Percentiles rank a stretch among this genome's conserved stretches.
Evolutionary conservation across 2,329 filamentous ascomycete genomes (phyloP).

Genomic region (Fusarium sp.): DNA sequence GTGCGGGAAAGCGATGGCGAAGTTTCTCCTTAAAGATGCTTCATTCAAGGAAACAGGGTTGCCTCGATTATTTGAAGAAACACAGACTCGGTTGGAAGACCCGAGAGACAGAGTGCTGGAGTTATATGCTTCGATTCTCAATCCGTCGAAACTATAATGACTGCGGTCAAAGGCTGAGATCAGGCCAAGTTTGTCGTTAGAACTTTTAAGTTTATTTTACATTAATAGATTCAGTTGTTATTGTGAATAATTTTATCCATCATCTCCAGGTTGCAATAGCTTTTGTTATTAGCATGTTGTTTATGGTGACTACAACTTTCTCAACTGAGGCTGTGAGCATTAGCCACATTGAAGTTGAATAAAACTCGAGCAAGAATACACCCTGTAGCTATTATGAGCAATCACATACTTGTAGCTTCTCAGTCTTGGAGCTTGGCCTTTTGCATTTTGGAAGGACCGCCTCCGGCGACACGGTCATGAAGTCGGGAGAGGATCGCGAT

Average conservation of each 20-base stretch:
- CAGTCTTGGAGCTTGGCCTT: not conserved
- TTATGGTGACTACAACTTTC: not conserved
- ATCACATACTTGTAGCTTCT: accelerated
- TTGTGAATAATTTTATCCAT: no score
- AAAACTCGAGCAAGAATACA: not conserved
- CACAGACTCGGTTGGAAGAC: not conserved
- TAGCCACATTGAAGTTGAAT: accelerated
- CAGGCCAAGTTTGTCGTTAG: not conserved
- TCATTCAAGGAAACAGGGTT: accelerated
- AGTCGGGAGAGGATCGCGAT: constrained; percentile 47
- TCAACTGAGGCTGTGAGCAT: not conserved
- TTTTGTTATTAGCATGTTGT: accelerated
- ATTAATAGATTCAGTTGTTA: accelerated
- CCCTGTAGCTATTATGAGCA: not conserved
- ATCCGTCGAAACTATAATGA: not conserved
- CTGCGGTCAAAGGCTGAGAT: accelerated
- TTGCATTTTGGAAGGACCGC: constrained; percentile 31
- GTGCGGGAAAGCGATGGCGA: not conserved
- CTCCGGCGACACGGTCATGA: constrained; percentile 50
- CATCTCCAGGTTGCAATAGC: not conserved
- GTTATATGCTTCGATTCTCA: not conserved
- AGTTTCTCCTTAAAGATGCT: not conserved
- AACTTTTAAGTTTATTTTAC: accelerated
- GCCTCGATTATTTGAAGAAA: not conserved
- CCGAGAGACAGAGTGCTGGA: not conserved